A percentile compares a stretch with the other conserved stretches of the same genome.
Conservation (phyloP, 768 basidiomycete species). For the Mycena leptocephala region DNA sequence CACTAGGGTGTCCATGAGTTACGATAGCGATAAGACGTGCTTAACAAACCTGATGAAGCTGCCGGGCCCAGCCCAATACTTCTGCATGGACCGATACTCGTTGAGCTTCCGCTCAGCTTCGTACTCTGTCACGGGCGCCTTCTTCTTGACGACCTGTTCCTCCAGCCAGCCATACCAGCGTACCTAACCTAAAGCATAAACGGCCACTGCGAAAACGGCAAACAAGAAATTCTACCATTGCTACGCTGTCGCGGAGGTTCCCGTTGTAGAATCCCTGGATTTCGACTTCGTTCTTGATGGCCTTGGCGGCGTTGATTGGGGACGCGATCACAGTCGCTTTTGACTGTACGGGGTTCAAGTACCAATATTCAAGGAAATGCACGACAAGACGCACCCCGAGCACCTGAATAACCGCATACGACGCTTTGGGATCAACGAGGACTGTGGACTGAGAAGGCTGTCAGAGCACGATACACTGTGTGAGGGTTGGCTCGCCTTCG, state of each 20-base stretch:
- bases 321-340: slow-evolving; percentile 52
- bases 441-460: slow-evolving; percentile 51
- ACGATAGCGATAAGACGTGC: slow-evolving; percentile 52
- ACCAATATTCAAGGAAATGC: background rate
- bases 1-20: slow-evolving; percentile 6
- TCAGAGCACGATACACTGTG: background rate
- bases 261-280: slow-evolving; percentile 78
- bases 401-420: slow-evolving; percentile 71
- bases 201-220: background rate
- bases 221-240: slow-evolving; percentile 54
- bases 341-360: slow-evolving; percentile 60
- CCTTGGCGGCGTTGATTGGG: slow-evolving; percentile 71
- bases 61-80: slow-evolving; percentile 80
- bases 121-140: slow-evolving; percentile 45
- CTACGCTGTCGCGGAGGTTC: slow-evolving; percentile 80
- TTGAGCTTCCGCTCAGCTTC: slow-evolving; percentile 73
- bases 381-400: slow-evolving; percentile 25
- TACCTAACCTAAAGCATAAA: background rate
- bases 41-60: slow-evolving; percentile 80
- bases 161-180: slow-evolving; percentile 55
- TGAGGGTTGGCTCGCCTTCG: slow-evolving; percentile 53
- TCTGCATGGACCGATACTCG: slow-evolving; percentile 68
- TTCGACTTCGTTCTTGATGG: slow-evolving; percentile 73
- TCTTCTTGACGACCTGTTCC: slow-evolving; percentile 35
- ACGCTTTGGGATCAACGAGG: slow-evolving; percentile 72